Evolutionary conservation across 2,329 filamentous ascomycete genomes (phyloP).

Genomic region (Hypoxylon sp.): DNA sequence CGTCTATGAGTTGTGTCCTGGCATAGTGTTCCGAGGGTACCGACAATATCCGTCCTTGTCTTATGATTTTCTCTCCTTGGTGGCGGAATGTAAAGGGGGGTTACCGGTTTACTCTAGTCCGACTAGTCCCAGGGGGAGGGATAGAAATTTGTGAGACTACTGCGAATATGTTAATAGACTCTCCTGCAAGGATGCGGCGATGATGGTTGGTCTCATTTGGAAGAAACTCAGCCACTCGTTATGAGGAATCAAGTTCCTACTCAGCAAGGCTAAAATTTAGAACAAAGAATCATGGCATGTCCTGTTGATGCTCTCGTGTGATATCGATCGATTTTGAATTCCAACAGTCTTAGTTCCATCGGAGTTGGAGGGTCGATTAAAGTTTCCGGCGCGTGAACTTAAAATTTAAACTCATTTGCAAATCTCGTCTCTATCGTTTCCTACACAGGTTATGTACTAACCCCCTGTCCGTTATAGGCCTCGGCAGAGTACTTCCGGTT

Average conservation of each 20-base stretch:
- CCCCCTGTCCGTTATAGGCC: slow-evolving; percentile 12
- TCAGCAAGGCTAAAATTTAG: neutral
- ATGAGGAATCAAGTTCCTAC: neutral
- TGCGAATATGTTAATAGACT: too few relatives aligned
- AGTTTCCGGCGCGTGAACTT: slow-evolving; percentile 33
- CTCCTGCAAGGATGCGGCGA: neutral
- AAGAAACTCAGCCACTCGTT: neutral
- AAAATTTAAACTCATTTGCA: slow-evolving; percentile 13
- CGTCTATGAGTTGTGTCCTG: neutral
- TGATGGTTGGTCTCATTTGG: neutral
- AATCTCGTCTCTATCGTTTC: neutral
- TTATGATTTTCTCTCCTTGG: slow-evolving; percentile 1
- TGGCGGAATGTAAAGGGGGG: neutral
- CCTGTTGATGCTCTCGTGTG: neutral
- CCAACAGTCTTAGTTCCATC: slow-evolving; percentile 10
- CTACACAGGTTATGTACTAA: neutral
- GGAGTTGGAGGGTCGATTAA: slow-evolving; percentile 39
- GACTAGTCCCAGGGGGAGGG: neutral
- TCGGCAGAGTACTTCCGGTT: slow-evolving; percentile 9
- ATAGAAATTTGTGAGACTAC: too few relatives aligned
- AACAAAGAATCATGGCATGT: neutral
- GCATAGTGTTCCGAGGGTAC: slow-evolving; percentile 1
- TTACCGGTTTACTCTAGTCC: neutral
- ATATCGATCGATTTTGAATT: neutral
- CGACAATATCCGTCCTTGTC: neutral